Evolutionary conservation across 805 yeast genomes (phyloP).

Genomic region (Peterozyma xylosa): DNA sequence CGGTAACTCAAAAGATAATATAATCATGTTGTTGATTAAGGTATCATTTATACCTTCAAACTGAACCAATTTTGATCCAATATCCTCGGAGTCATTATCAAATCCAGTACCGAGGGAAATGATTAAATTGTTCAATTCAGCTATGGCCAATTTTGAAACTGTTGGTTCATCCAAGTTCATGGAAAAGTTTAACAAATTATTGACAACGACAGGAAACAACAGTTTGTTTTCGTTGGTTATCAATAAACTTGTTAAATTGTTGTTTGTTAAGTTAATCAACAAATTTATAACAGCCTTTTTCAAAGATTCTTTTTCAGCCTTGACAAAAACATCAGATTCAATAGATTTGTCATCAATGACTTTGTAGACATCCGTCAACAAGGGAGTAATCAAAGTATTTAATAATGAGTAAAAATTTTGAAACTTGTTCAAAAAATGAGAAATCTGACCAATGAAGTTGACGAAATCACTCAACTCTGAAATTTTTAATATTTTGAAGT

Average conservation of each 20-base stretch:
- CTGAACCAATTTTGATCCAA: slow-evolving; percentile 35
- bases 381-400: slow-evolving; percentile 68
- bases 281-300: slow-evolving; percentile 67
- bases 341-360: slow-evolving; percentile 16
- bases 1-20: slow-evolving; percentile 73
- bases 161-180: slow-evolving; percentile 56
- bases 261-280: slow-evolving; percentile 62
- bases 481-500: slow-evolving; percentile 47
- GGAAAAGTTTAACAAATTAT: slow-evolving; percentile 58
- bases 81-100: slow-evolving; percentile 56
- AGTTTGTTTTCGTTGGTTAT: slow-evolving; percentile 59
- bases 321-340: slow-evolving; percentile 24
- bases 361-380: slow-evolving; percentile 54
- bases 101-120: slow-evolving; percentile 61
- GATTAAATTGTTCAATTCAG: slow-evolving; percentile 58
- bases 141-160: slow-evolving; percentile 61
- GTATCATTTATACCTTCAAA: slow-evolving; percentile 65
- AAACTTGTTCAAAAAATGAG: slow-evolving; percentile 66
- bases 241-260: slow-evolving; percentile 73
- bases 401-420: slow-evolving; percentile 66
- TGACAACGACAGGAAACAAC: slow-evolving; percentile 51
- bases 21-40: slow-evolving; percentile 60
- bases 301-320: slow-evolving; percentile 55
- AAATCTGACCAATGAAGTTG: slow-evolving; percentile 80
- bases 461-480: slow-evolving; percentile 74